phyloP scores from a whole-genome alignment of 2,329 filamentous ascomycete species.

The Aspergillus ibericus region DNA sequence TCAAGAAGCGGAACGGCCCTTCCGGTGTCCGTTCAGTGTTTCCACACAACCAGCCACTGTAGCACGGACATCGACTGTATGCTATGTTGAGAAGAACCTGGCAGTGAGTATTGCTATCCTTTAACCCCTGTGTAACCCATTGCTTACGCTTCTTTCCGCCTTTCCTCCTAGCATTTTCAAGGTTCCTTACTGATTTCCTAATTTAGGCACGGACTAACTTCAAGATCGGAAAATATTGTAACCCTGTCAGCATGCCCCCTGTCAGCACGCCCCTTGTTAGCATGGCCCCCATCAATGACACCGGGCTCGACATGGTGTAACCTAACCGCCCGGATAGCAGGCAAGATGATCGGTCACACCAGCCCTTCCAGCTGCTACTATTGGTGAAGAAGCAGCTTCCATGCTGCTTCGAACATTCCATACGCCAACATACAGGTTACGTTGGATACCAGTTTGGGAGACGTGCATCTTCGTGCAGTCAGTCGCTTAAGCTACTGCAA shows the following conservation, averaged over 20 bases:
- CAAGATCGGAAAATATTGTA: neutral
- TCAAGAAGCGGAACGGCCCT: constrained; percentile 1
- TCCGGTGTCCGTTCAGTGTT: neutral
- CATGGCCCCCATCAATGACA: neutral
- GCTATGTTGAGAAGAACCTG: neutral
- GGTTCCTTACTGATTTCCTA: neutral
- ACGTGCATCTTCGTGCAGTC: constrained; percentile 4
- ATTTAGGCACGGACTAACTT: neutral
- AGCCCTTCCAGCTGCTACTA: neutral
- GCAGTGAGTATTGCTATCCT: no score
- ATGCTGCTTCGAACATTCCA: constrained; percentile 3
- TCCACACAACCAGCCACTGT: neutral
- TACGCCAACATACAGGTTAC: neutral
- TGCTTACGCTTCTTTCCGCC: neutral
- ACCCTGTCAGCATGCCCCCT: neutral
- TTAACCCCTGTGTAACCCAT: neutral
- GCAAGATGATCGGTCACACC: constrained; percentile 4
- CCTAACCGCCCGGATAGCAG: neutral
- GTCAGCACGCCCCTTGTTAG: constrained; percentile 1
- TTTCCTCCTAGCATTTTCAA: neutral
- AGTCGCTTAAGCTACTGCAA: constrained; percentile 4
- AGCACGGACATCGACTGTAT: neutral
- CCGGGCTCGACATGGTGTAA: constrained; percentile 5
- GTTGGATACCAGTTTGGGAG: constrained; percentile 7
- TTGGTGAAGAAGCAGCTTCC: neutral